Conservation (phyloP, 495 filamentous ascomycete species). For the Emericellopsis terricola region DNA sequence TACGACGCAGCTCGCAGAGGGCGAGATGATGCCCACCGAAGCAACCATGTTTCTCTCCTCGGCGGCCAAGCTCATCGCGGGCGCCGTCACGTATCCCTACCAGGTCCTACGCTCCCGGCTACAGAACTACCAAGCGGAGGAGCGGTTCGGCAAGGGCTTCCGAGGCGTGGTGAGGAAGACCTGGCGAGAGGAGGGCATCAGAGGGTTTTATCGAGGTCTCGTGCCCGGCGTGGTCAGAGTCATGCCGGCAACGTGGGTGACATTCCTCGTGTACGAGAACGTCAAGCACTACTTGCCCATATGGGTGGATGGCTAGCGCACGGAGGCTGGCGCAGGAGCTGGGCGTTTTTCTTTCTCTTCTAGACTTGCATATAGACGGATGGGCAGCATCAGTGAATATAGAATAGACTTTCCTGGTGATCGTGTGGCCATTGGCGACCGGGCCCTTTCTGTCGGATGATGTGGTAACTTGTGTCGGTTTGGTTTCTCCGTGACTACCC, state of each 20-base stretch:
- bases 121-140: conserved; percentile 69
- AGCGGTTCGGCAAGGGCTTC: conserved; percentile 46
- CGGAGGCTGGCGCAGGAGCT: too few species aligned
- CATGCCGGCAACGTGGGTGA: conserved; percentile 87
- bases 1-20: conserved; percentile 12
- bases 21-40: conserved; percentile 40
- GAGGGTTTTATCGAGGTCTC: conserved; percentile 85
- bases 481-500: too few species aligned
- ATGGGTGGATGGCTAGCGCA: too few species aligned
- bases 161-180: conserved; percentile 54
- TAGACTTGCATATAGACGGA: not conserved
- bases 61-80: conserved; percentile 73
- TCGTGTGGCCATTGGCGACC: too few species aligned
- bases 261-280: conserved; percentile 97
- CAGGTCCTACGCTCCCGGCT: conserved; percentile 76
- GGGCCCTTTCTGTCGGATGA: too few species aligned
- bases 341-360: not conserved
- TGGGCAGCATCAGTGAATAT: too few species aligned
- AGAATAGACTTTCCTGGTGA: too few species aligned
- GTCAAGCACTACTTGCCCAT: conserved; percentile 47
- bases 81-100: conserved; percentile 78
- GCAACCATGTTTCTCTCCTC: conserved; percentile 66
- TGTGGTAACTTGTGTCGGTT: too few species aligned
- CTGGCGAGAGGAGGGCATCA: conserved; percentile 58
- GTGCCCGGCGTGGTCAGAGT: conserved; percentile 77